phyloP scores from a whole-genome alignment of 176 grass and related monocot genomes.

The Hyparrhenia diplandra region DNA sequence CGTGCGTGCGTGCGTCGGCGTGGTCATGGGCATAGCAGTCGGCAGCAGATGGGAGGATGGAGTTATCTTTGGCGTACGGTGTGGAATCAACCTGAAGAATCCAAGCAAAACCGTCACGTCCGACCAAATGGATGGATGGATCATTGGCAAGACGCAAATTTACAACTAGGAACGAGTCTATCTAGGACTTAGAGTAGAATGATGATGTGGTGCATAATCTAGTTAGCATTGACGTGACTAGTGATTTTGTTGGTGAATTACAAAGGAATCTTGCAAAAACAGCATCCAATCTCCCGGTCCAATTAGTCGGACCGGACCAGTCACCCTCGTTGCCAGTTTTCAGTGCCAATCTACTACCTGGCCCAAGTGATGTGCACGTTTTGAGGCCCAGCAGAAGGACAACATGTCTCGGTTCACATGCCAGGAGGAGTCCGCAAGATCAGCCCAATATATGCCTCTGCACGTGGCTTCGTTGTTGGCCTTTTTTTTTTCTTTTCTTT shows the following conservation, averaged over 20 bases:
- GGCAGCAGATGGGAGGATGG: neutral
- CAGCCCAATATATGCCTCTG: no score
- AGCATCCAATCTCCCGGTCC: no score
- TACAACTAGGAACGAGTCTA: neutral
- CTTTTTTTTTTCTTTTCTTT: no score
- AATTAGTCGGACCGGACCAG: no score
- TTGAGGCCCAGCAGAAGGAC: no score
- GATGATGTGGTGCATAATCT: neutral
- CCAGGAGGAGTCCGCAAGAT: no score
- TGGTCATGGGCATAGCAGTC: neutral
- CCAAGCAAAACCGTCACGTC: neutral
- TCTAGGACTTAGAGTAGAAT: neutral
- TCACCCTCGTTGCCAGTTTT: no score
- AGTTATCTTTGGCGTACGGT: neutral
- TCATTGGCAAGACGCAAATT: neutral
- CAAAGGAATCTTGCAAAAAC: neutral
- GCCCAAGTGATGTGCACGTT: no score
- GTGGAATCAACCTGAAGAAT: neutral
- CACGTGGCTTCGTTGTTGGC: no score
- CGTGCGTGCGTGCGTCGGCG: neutral
- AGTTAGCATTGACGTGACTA: neutral
- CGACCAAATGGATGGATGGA: neutral
- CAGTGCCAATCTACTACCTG: no score
- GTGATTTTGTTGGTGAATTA: neutral
- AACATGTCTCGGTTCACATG: no score